A percentile compares a stretch with the other conserved stretches of the same genome.
Evolutionary conservation across 805 yeast species (phyloP).

Genomic region (Cyberlindnera japonica): DNA sequence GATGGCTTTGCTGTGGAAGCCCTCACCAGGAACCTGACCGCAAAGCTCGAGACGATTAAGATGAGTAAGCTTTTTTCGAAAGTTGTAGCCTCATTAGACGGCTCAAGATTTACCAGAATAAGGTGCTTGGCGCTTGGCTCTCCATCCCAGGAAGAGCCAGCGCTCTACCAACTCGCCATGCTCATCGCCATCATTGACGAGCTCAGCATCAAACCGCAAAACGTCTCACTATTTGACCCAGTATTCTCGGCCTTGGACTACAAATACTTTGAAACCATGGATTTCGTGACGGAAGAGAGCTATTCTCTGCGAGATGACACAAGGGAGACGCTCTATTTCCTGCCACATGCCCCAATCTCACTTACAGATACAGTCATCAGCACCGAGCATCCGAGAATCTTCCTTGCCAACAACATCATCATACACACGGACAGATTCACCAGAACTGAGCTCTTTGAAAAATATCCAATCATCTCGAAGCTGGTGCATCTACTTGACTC

Average conservation of each 20-base stretch:
- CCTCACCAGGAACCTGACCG: constrained; percentile 3
- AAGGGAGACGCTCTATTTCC: constrained; percentile 43
- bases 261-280: constrained; percentile 29
- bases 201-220: constrained; percentile 14
- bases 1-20: constrained; percentile 3
- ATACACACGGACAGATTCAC: constrained; percentile 54
- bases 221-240: constrained; percentile 62
- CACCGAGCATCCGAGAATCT: constrained; percentile 32
- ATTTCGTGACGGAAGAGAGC: constrained; percentile 17
- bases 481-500: constrained; percentile 25
- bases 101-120: constrained; percentile 30
- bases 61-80: constrained; percentile 30
- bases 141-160: constrained; percentile 53
- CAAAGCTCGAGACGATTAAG: constrained; percentile 23
- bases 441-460: constrained; percentile 36
- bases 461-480: constrained; percentile 43
- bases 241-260: constrained; percentile 48
- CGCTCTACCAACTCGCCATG: constrained; percentile 64
- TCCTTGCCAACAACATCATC: constrained; percentile 50
- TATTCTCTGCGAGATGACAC: constrained; percentile 6
- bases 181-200: constrained; percentile 39
- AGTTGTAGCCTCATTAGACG: constrained; percentile 20
- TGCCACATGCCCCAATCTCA: constrained; percentile 73
- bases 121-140: constrained; percentile 74
- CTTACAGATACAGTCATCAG: constrained; percentile 42